These are phyloP conservation scores for Huiozyma sinensis DNA, from an alignment of 805 yeast genomes.

Conservation along the genomic window DNA sequence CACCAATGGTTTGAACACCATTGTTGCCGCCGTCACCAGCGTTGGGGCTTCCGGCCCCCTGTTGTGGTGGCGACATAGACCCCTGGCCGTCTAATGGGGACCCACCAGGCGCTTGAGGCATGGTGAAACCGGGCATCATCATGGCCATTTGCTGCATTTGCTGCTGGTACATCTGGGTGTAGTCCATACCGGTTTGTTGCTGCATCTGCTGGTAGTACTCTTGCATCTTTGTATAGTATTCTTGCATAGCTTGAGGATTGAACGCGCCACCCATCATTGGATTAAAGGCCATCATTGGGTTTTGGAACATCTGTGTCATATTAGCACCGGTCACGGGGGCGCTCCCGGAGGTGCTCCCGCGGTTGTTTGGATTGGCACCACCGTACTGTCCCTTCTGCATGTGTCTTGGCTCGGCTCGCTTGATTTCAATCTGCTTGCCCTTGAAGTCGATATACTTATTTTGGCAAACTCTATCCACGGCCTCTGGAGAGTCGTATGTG, in stretches of 20 bases:
- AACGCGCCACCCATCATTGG: constrained; percentile 24
- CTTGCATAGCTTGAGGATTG: constrained; percentile 49
- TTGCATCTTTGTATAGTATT: constrained; percentile 54
- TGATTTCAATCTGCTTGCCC: constrained; percentile 78
- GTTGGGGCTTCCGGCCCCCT: constrained; percentile 6
- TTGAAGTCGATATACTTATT: constrained; percentile 75
- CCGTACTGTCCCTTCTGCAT: constrained; percentile 35
- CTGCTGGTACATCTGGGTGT: constrained; percentile 28
- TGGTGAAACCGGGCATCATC: constrained; percentile 21
- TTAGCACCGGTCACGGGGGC: constrained; percentile 10
- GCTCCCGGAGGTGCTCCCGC: constrained; percentile 19
- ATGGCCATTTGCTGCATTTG: constrained; percentile 28
- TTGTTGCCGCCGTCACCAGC: constrained; percentile 11
- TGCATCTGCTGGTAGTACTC: constrained; percentile 34
- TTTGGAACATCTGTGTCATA: constrained; percentile 23
- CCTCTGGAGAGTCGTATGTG: constrained; percentile 88
- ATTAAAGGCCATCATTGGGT: constrained; percentile 20
- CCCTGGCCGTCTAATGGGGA: neutral
- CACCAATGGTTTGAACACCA: constrained; percentile 23
- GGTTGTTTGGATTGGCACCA: constrained; percentile 7
- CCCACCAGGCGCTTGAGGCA: constrained; percentile 13
- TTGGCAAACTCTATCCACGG: constrained; percentile 81
- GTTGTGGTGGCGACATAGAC: constrained; percentile 3
- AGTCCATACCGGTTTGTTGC: constrained; percentile 28
- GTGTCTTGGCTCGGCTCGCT: constrained; percentile 76